These are phyloP conservation scores for Dactylis glomerata DNA, from an alignment of 176 grass and related monocot genomes.

Conservation along the genomic window DNA sequence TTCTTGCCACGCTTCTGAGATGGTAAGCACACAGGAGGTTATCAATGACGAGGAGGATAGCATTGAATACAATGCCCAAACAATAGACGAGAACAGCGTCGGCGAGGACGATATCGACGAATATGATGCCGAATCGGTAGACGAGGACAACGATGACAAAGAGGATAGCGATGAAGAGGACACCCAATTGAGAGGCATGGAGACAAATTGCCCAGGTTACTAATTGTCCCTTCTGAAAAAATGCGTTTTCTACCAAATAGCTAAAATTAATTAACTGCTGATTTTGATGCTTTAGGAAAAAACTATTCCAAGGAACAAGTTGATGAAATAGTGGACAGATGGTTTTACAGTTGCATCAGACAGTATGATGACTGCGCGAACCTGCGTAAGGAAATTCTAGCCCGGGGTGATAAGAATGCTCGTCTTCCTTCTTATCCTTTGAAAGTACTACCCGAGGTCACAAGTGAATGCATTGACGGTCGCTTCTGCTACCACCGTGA, in stretches of 20 bases:
- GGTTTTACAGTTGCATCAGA: not conserved
- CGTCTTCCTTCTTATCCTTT: not conserved
- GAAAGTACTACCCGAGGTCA: constrained; percentile 3
- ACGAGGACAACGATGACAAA: not conserved
- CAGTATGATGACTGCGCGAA: not conserved
- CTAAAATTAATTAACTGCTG: not conserved
- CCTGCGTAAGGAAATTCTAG: not conserved
- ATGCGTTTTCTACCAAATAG: not conserved
- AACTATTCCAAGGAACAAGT: not conserved
- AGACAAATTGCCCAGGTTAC: constrained; percentile 1
- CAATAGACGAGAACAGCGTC: not conserved
- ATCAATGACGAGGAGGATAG: not conserved
- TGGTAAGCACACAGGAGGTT: not conserved
- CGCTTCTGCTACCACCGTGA: not conserved
- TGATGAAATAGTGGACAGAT: not conserved
- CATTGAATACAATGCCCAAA: no score
- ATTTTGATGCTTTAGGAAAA: not conserved
- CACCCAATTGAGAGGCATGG: not conserved
- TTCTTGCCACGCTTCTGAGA: not conserved
- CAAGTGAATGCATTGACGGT: not conserved
- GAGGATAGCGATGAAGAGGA: not conserved
- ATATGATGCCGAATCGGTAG: not conserved
- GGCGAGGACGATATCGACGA: not conserved
- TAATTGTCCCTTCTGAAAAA: not conserved
- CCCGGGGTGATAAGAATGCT: constrained; percentile 1